Evolutionary conservation across 192 early-diverging fungal genomes (phyloP), one percentile per base, ranked within the genome.

Genomic region (Umbelopsis isabellina): DNA sequence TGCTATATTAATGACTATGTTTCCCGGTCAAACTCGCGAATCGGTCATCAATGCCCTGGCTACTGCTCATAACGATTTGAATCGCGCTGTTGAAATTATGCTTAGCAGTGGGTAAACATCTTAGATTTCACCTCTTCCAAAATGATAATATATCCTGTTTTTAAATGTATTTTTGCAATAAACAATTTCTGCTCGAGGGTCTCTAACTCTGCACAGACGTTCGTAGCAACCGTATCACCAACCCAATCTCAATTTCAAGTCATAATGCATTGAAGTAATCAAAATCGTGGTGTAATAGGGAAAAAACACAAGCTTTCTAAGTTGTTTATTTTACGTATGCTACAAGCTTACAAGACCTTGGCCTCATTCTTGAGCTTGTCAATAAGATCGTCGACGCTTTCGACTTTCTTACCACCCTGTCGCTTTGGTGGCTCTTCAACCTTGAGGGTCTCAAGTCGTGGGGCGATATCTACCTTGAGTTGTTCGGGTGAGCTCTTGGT

Each of bases 351-450:
- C 58, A 93, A 78, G 3, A 91, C 91, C 72, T 86, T 85, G 73
- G 90, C 88, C 74, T 93, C 91, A 85, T 87, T 89, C 80, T 90
- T 92, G 65, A 96, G 88, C 89, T 96, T 96, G 75, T 90, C 87
- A 66, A 96, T 75, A 67, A 96, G 86, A 67, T 96, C 97, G 82
- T 99, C 97, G 23, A 99, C 97, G 65, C 83, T 88, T 73, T 85
- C 94, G 15, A 99, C 95, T 73, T 93, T 91, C 74, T 87, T 90
- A 33, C 97, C 97, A 69, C 95, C 96, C 70, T 91, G 83, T 70
- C 97, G 88, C 89, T 93, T 95, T 61, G 95, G 80, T 23, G 97
- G 97, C 80, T 99, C 97, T 6, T 84, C 84, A 44, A 99, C 91
- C 81, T 93, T 92, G 82, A 99, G 72, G 13, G 90, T 95, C 83